Percentiles rank a stretch among this genome's conserved stretches.
Conservation (phyloP, 1,284 basidiomycete genomes). For the Lentinula novae-zelandiae region DNA sequence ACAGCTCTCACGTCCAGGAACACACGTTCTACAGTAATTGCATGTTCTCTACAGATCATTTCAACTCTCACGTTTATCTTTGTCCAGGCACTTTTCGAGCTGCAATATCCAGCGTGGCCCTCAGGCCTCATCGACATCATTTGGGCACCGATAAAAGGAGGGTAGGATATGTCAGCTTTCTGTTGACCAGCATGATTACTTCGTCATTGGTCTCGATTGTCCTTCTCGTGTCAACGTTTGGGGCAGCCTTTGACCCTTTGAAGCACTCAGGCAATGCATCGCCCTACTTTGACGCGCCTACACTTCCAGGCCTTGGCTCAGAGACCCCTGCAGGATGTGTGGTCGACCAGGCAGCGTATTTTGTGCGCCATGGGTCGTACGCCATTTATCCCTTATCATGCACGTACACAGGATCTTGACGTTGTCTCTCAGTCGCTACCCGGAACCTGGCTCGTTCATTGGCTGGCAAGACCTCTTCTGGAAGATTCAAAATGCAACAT, state of each 20-base stretch:
- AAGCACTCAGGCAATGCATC: constrained; percentile 39
- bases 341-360: constrained; percentile 42
- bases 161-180: neutral
- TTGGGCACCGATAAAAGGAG: neutral
- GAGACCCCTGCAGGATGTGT: constrained; percentile 32
- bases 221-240: neutral
- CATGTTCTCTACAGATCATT: neutral
- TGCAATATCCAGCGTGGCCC: neutral
- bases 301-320: constrained; percentile 28
- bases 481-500: constrained; percentile 39
- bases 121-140: neutral
- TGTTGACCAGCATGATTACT: neutral
- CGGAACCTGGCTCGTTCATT: constrained; percentile 35
- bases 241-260: constrained; percentile 31
- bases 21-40: neutral
- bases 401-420: neutral
- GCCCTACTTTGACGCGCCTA: constrained; percentile 40
- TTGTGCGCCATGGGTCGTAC: constrained; percentile 39
- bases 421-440: constrained; percentile 29
- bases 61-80: neutral
- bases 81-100: neutral
- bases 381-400: constrained; percentile 13
- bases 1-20: neutral
- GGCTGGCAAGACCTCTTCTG: constrained; percentile 34
- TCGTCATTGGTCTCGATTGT: neutral